Base-by-base conservation (phyloP, 179 eudicot genomes). In the Beta lomatogona region DNA sequence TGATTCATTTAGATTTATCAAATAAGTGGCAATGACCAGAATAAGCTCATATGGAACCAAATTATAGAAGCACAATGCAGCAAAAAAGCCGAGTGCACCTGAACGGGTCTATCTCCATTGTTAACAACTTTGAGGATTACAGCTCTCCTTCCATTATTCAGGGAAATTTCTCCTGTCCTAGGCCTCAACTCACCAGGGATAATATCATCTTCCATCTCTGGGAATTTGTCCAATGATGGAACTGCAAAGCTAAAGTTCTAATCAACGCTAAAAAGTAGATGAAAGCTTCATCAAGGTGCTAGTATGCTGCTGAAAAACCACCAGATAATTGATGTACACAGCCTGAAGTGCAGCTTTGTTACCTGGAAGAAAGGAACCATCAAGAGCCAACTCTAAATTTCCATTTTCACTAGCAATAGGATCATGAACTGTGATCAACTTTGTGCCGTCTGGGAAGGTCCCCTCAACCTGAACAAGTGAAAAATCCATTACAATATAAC, bases 311-410 rank as follows among this genome's bases (percentile, higher is more conserved):
- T 50, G 73, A 68, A 68, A 22, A 4, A 75, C 45, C 45, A 65
- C 65, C 59, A 25, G 25, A 52, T 9, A 45, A 52, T 54, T 44
- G 59, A 77, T 73, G 11, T 44, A 76, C 74, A 9, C 71, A 76
- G 55, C 55, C 44, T 45, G 60, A 46, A 71, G 73, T 44, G 66
- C 57, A 61, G 25, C 59, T 15, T 28, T 69, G 58, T 84, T 79
- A 94, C 98, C 99, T 84, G 99, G 99, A 89, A 95, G 95, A 83
- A 93, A 95, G 82, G 99, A 91, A 81, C 99, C 97, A 59, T 90
- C 91, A 74, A 95, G 91, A 79, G 97, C 98, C 73, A 93, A 86
- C 83, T 89, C 97, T 84, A 95, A 85, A 84, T 95, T 87, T 83
- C 99, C 99, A 87, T 92, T 88, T 85, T 95, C 98, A 82, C 89